Percentiles rank a stretch among this genome's conserved stretches.
Conservation (phyloP, 768 basidiomycete species). For the Suillus subluteus region DNA sequence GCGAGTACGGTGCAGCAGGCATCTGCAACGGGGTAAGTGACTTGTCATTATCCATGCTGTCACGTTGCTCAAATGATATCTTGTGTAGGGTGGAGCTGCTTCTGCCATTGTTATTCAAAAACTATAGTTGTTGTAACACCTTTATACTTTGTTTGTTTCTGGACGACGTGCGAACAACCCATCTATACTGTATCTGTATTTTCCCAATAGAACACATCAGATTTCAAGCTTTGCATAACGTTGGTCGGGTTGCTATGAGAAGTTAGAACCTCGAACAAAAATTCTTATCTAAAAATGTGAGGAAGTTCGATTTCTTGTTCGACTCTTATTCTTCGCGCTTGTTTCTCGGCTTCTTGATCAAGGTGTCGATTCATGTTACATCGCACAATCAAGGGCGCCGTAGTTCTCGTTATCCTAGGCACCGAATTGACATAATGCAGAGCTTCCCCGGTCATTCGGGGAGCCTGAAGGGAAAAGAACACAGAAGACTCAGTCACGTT, state of each 20-base stretch:
- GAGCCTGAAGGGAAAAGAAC: neutral
- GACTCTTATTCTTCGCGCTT: neutral
- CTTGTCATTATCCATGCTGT: neutral
- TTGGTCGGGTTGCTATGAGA: neutral
- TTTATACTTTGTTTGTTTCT: slow-evolving; percentile 13
- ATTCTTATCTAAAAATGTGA: neutral
- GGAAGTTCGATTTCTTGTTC: neutral
- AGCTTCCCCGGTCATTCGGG: neutral
- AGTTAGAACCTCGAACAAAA: neutral
- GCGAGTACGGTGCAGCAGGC: slow-evolving; percentile 94
- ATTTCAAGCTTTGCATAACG: neutral
- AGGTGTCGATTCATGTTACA: neutral
- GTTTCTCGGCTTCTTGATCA: neutral
- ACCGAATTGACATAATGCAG: neutral
- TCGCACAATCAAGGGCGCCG: neutral
- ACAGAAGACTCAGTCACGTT: neutral
- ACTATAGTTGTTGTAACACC: slow-evolving; percentile 49
- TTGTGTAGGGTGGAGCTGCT: slow-evolving; percentile 81
- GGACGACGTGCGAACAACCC: slow-evolving; percentile 16
- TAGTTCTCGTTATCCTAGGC: neutral
- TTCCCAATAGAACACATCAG: slow-evolving; percentile 14
- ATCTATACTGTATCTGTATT: slow-evolving; percentile 14
- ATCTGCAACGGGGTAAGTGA: slow-evolving; percentile 93
- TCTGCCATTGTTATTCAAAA: slow-evolving; percentile 90
- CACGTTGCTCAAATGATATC: slow-evolving; percentile 19